These are phyloP conservation scores for Ziziphus jujuba DNA, from an alignment of 306 rosid species.

Conservation along the genomic window DNA sequence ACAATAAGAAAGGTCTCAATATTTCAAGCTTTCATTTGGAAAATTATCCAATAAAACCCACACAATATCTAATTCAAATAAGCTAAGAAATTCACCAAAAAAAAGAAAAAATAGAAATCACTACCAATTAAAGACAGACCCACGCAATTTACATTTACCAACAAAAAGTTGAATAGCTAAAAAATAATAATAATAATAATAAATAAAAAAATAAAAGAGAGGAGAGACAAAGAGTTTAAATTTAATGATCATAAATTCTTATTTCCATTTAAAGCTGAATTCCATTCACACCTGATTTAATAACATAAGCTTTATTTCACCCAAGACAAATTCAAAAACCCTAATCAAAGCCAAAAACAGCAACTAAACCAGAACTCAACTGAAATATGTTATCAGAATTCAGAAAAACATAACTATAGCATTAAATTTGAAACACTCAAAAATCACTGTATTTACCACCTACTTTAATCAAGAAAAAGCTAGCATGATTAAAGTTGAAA, in stretches of 20 bases:
- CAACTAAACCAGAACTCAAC: background rate
- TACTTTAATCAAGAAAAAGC: slow-evolving; percentile 8
- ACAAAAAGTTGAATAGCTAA: background rate
- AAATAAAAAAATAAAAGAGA: background rate
- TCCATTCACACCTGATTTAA: background rate
- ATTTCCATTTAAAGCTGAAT: background rate
- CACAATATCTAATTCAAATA: slow-evolving; percentile 11
- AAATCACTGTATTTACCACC: slow-evolving; percentile 7
- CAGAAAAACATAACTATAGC: background rate
- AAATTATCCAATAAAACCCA: background rate
- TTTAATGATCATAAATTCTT: background rate
- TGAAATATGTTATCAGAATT: background rate
- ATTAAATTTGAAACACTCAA: background rate
- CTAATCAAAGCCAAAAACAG: background rate
- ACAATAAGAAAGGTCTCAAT: background rate
- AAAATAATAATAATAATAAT: no score
- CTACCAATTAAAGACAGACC: background rate
- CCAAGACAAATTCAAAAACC: background rate
- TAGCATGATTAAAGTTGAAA: background rate
- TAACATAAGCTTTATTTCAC: background rate
- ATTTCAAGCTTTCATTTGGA: background rate
- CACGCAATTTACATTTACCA: background rate
- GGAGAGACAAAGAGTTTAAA: background rate
- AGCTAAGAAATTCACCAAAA: no score
- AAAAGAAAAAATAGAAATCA: no score